phyloP scores from a whole-genome alignment of 164 flowering plant species.

The Buxus sempervirens region DNA sequence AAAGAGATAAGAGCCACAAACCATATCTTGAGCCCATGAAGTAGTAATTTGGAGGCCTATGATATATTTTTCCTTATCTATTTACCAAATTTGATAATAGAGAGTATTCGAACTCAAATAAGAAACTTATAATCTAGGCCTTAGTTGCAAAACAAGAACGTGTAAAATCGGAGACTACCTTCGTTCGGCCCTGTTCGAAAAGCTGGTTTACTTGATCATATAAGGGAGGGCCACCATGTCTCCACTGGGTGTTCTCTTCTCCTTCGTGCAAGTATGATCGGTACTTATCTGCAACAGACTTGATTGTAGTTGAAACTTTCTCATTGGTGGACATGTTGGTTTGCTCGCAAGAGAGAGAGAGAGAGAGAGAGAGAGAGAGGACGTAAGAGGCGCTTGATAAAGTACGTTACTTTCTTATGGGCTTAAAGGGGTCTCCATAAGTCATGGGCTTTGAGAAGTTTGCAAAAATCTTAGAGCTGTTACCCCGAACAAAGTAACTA shows the following conservation, averaged over 20 bases:
- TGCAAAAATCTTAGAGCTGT: no score
- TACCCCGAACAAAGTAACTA: no score
- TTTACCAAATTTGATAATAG: neutral
- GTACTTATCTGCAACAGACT: constrained; percentile 46
- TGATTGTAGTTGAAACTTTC: constrained; percentile 1
- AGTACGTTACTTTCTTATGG: no score
- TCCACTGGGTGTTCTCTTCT: constrained; percentile 49
- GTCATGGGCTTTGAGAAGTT: no score
- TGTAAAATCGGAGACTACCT: constrained; percentile 38
- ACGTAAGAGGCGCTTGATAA: no score
- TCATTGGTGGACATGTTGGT: neutral
- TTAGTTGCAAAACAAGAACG: neutral
- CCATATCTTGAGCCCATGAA: no score
- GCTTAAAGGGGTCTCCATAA: no score
- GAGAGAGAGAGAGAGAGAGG: neutral
- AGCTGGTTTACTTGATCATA: constrained; percentile 60
- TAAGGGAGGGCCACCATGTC: constrained; percentile 73
- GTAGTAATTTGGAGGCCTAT: no score
- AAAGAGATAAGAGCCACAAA: neutral
- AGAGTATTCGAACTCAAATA: neutral
- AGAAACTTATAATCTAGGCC: no score
- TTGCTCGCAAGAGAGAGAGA: constrained; percentile 9
- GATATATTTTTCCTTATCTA: no score
- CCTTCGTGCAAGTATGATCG: constrained; percentile 55
- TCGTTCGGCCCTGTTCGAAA: constrained; percentile 73